Percentiles rank a stretch among this genome's conserved stretches.
Evolutionary conservation across 257 asterid genomes (phyloP).

Genomic region (Sherardia arvensis): DNA sequence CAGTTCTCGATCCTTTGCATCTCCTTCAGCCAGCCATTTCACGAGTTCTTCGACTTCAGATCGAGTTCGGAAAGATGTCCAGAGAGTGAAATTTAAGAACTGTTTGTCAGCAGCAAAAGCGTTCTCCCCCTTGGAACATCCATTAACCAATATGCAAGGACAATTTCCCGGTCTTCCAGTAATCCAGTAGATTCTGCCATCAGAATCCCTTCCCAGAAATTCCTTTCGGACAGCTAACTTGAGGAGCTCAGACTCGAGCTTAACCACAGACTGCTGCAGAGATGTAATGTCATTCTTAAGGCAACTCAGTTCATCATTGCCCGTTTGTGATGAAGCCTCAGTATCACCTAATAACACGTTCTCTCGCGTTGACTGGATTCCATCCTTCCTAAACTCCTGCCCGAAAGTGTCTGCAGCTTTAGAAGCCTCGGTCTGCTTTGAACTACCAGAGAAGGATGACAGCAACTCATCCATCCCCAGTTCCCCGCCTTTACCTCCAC

Average conservation of each 20-base stretch:
- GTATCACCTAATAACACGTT: slow-evolving; percentile 23
- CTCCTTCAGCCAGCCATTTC: slow-evolving; percentile 68
- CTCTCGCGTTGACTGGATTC: slow-evolving; percentile 14
- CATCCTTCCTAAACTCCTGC: slow-evolving; percentile 1
- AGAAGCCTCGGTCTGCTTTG: slow-evolving; percentile 23
- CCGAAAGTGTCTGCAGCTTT: slow-evolving; percentile 16
- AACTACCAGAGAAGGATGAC: slow-evolving; percentile 19
- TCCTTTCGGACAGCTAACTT: slow-evolving; percentile 63
- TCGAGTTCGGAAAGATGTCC: slow-evolving; percentile 66
- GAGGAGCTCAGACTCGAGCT: slow-evolving; percentile 48
- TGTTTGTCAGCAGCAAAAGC: slow-evolving; percentile 31
- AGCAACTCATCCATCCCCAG: slow-evolving; percentile 39
- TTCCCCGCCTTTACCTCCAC: slow-evolving; percentile 32
- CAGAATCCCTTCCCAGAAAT: slow-evolving; percentile 77
- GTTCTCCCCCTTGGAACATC: slow-evolving; percentile 13
- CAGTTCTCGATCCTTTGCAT: slow-evolving; percentile 61
- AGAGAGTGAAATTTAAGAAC: slow-evolving; percentile 46
- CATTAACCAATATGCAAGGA: slow-evolving; percentile 58
- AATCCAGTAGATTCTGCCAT: slow-evolving; percentile 78
- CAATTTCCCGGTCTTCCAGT: slow-evolving; percentile 41
- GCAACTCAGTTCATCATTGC: slow-evolving; percentile 28
- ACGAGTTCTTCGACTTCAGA: slow-evolving; percentile 53
- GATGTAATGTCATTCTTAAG: slow-evolving; percentile 41
- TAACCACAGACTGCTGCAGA: slow-evolving; percentile 50
- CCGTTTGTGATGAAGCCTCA: slow-evolving; percentile 26